Evolutionary conservation across 305 asterid species (phyloP).

Genomic region (Fraxinus velutina): DNA sequence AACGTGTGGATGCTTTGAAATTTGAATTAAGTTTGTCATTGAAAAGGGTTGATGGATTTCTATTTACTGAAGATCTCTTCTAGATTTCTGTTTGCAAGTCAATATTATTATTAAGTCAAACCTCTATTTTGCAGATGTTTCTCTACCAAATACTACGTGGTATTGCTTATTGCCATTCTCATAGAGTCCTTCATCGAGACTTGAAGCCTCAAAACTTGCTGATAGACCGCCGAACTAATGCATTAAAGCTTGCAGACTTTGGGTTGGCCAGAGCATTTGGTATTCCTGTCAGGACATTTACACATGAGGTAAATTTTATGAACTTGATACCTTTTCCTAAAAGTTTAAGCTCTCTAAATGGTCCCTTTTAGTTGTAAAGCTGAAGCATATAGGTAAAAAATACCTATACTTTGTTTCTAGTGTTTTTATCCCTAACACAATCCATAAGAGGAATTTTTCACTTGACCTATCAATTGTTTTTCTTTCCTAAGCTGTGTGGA

Average conservation of each 20-base stretch:
- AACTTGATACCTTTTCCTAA: not conserved
- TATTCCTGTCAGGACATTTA: conserved; percentile 93
- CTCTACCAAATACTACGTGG: conserved; percentile 92
- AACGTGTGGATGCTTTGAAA: conserved; percentile 1
- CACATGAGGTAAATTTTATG: conserved; percentile 66
- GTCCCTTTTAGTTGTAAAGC: not conserved
- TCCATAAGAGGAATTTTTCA: not conserved
- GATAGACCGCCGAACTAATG: conserved; percentile 88
- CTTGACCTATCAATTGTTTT: not conserved
- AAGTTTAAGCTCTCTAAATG: not conserved
- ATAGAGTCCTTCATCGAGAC: conserved; percentile 95
- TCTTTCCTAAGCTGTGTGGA: not conserved
- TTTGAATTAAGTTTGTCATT: not conserved
- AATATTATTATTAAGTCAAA: conserved; percentile 19
- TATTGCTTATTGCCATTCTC: conserved; percentile 94
- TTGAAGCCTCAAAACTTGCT: conserved; percentile 98
- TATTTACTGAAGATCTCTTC: conserved; percentile 10
- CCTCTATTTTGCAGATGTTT: conserved; percentile 54
- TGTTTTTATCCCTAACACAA: conserved; percentile 9
- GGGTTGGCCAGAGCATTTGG: conserved; percentile 99
- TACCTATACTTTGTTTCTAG: not conserved
- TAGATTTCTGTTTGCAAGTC: conserved; percentile 9
- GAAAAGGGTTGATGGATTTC: not conserved
- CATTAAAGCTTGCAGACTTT: conserved; percentile 97
- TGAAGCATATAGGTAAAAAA: not conserved